Evolutionary conservation across 352 stramenopile genomes (phyloP).

Genomic region (Globisporangium nunn): DNA sequence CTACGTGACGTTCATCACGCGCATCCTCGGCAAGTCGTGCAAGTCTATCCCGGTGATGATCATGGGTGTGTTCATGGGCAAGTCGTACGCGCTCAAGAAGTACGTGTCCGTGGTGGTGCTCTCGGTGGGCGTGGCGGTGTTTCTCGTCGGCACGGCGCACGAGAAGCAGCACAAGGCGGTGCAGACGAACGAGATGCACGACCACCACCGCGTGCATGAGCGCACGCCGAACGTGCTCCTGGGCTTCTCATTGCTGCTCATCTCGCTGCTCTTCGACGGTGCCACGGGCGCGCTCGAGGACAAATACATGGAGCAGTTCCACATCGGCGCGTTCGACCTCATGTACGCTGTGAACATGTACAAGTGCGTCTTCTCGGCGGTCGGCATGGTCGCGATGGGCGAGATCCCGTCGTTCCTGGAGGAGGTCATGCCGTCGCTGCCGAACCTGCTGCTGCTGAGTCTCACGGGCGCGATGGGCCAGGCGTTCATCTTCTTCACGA

Average conservation of each 20-base stretch:
- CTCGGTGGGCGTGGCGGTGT: constrained; percentile 66
- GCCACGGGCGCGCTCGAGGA: constrained; percentile 76
- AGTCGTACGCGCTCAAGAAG: constrained; percentile 77
- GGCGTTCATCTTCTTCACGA: constrained; percentile 85
- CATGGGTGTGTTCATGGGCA: constrained; percentile 62
- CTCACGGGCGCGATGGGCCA: constrained; percentile 71
- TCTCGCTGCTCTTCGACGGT: constrained; percentile 76
- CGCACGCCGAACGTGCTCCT: constrained; percentile 60
- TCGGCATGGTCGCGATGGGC: constrained; percentile 65
- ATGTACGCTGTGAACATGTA: constrained; percentile 88
- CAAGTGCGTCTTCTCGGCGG: constrained; percentile 63
- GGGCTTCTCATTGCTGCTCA: constrained; percentile 52
- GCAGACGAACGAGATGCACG: constrained; percentile 35
- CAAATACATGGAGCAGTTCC: constrained; percentile 75
- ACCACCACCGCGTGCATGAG: constrained; percentile 34
- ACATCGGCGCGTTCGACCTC: constrained; percentile 78
- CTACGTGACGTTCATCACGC: constrained; percentile 84
- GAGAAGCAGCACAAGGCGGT: constrained; percentile 52
- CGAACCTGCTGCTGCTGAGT: constrained; percentile 65
- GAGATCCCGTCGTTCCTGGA: constrained; percentile 61
- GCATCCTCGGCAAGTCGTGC: constrained; percentile 84
- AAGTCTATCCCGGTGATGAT: constrained; percentile 86
- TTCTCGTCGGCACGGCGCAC: constrained; percentile 63
- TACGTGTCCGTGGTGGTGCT: constrained; percentile 75
- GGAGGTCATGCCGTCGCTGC: constrained; percentile 47